A percentile compares a stretch with the other conserved stretches of the same genome.
Evolutionary conservation across 805 yeast species (phyloP).

Genomic region (Ogataea henricii): DNA sequence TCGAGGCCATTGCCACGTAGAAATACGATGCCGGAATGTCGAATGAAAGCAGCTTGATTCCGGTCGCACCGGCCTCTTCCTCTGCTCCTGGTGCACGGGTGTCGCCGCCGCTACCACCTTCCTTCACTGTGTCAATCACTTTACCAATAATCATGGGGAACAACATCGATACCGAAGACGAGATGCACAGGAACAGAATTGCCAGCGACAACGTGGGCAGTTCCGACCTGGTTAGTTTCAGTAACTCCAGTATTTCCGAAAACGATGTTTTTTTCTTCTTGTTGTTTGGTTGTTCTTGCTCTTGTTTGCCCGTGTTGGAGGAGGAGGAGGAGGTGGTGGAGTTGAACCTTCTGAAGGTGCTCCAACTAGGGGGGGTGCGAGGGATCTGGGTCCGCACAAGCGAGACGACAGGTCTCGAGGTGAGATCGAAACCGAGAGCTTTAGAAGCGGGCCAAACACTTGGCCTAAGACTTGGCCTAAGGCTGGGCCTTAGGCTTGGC

Average conservation of each 20-base stretch:
- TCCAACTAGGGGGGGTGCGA: too few species aligned
- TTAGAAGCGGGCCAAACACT: too few species aligned
- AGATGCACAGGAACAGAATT: constrained; percentile 58
- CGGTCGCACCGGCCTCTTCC: constrained; percentile 15
- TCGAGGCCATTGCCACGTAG: constrained; percentile 56
- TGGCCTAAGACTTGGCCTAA: too few species aligned
- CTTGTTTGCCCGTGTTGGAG: constrained; percentile 3
- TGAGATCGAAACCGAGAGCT: too few species aligned
- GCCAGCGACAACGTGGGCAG: constrained; percentile 59
- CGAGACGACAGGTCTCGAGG: too few species aligned
- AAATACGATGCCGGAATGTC: constrained; percentile 69
- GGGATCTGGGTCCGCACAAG: too few species aligned
- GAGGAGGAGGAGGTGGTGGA: too few species aligned
- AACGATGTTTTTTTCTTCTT: constrained; percentile 28
- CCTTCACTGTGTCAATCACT: constrained; percentile 70
- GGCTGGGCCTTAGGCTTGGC: too few species aligned
- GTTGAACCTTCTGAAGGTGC: too few species aligned
- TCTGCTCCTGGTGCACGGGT: constrained; percentile 24
- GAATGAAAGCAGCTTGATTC: constrained; percentile 34
- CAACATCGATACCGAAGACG: constrained; percentile 80
- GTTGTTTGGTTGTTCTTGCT: not conserved
- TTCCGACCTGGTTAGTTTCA: constrained; percentile 61
- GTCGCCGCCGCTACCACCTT: constrained; percentile 23
- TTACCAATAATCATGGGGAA: constrained; percentile 86
- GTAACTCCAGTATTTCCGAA: constrained; percentile 48